A percentile compares a stretch with the other conserved stretches of the same genome.
These are phyloP conservation scores for Iberis amara DNA, from an alignment of 441 rosid genomes.

Conservation along the genomic window DNA sequence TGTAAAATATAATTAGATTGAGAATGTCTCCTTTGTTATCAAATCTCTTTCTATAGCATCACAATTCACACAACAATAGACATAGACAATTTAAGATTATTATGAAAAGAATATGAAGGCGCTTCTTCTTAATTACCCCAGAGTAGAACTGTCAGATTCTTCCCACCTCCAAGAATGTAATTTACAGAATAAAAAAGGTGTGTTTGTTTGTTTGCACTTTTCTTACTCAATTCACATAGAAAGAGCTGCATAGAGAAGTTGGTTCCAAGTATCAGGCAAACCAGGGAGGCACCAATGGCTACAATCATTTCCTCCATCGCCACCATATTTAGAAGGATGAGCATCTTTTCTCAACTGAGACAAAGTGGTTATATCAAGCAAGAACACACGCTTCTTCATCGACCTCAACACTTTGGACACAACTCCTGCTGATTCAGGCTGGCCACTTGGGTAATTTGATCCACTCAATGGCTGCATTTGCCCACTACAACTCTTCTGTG, in stretches of 20 bases:
- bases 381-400: conserved; percentile 41
- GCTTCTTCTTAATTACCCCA: not conserved
- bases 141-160: conserved; percentile 1
- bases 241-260: conserved; percentile 59
- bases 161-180: conserved; percentile 26
- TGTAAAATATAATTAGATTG: no score
- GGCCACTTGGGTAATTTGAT: conserved; percentile 42
- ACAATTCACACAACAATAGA: not conserved
- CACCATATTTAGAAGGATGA: conserved; percentile 47
- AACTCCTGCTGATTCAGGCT: conserved; percentile 40
- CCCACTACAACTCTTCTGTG: conserved; percentile 41
- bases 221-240: conserved; percentile 35
- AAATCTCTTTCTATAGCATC: not conserved
- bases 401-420: conserved; percentile 38
- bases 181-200: conserved; percentile 16
- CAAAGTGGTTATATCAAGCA: conserved; percentile 52
- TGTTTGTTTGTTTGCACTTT: not conserved
- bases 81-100: conserved; percentile 11
- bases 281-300: conserved; percentile 83
- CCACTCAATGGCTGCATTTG: conserved; percentile 46
- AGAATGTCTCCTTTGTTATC: no score
- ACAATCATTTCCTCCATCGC: conserved; percentile 43
- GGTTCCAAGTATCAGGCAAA: conserved; percentile 69
- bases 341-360: conserved; percentile 64
- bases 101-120: conserved; percentile 15